Evolutionary conservation across 805 yeast species (phyloP).

Genomic region (Barnettozyma sucrosica): DNA sequence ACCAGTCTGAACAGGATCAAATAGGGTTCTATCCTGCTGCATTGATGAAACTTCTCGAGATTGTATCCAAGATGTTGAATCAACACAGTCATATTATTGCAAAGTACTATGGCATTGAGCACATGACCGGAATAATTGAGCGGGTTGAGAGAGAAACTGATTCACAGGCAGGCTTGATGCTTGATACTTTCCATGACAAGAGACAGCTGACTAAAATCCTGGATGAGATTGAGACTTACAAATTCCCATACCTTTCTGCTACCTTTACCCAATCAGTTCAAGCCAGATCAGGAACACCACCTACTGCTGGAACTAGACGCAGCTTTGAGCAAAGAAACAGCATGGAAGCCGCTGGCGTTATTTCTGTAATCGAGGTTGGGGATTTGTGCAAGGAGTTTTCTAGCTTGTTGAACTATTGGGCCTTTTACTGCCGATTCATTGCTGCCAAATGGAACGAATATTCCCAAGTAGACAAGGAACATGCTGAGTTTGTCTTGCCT

Average conservation of each 20-base stretch:
- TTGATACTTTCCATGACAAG: slow-evolving; percentile 80
- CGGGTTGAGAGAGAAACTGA: slow-evolving; percentile 85
- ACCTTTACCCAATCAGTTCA: slow-evolving; percentile 7
- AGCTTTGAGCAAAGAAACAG: slow-evolving; percentile 28
- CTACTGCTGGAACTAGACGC: slow-evolving; percentile 11
- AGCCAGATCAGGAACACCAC: slow-evolving; percentile 5
- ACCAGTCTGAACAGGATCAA: slow-evolving; percentile 33
- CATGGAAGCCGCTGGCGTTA: slow-evolving; percentile 30
- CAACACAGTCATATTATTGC: slow-evolving; percentile 82
- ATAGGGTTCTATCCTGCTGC: slow-evolving; percentile 56
- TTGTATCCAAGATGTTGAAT: slow-evolving; percentile 73
- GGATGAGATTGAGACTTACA: slow-evolving; percentile 50
- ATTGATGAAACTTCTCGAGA: slow-evolving; percentile 68
- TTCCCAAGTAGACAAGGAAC: slow-evolving; percentile 16
- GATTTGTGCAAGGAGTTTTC: slow-evolving; percentile 64
- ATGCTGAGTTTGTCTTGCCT: slow-evolving; percentile 36
- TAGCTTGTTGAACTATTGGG: slow-evolving; percentile 79
- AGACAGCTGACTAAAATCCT: slow-evolving; percentile 52
- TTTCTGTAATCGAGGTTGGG: slow-evolving; percentile 61
- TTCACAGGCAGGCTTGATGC: slow-evolving; percentile 82
- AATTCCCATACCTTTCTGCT: slow-evolving; percentile 36
- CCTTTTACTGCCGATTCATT: slow-evolving; percentile 68
- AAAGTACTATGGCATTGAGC: slow-evolving; percentile 58
- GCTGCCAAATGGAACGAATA: slow-evolving; percentile 60
- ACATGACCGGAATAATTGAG: slow-evolving; percentile 61